Percentiles rank a stretch among this genome's conserved stretches.
Evolutionary conservation across 305 asterid genomes (phyloP).

Genomic region (Fraxinus ornus): DNA sequence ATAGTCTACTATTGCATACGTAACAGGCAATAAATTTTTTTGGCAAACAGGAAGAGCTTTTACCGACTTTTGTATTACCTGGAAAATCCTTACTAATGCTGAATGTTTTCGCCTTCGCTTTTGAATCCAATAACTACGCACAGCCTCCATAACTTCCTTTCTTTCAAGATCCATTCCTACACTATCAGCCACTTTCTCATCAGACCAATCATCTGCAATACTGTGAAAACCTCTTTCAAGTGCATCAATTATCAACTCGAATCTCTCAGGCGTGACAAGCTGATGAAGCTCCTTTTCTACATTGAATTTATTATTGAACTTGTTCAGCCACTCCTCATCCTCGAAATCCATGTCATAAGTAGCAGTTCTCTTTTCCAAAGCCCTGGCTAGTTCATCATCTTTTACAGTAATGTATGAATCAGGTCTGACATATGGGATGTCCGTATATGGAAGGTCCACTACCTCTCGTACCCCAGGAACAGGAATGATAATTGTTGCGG

Average conservation of each 20-base stretch:
- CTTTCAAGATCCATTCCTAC: slow-evolving; percentile 45
- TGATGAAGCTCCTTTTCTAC: slow-evolving; percentile 35
- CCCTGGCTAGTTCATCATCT: slow-evolving; percentile 75
- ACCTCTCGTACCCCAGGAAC: slow-evolving; percentile 78
- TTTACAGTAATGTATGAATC: slow-evolving; percentile 57
- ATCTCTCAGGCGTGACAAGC: slow-evolving; percentile 47
- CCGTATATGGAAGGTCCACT: slow-evolving; percentile 22
- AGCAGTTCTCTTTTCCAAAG: slow-evolving; percentile 53
- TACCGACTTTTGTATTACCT: slow-evolving; percentile 48
- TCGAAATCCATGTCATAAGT: slow-evolving; percentile 88
- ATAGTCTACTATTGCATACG: background rate
- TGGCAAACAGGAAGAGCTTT: background rate
- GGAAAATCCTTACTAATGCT: slow-evolving; percentile 67
- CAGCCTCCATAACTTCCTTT: slow-evolving; percentile 58
- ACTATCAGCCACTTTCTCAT: slow-evolving; percentile 46
- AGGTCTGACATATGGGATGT: slow-evolving; percentile 52
- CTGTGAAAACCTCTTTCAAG: slow-evolving; percentile 63
- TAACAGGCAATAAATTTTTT: background rate
- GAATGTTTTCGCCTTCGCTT: slow-evolving; percentile 72
- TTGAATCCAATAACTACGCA: slow-evolving; percentile 58
- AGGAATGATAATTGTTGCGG: slow-evolving; percentile 57
- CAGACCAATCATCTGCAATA: slow-evolving; percentile 55
- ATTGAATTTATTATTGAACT: slow-evolving; percentile 38
- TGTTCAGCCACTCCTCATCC: slow-evolving; percentile 72
- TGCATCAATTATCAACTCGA: slow-evolving; percentile 77